Evolutionary conservation across 371 early-diverging fungal genomes (phyloP).

Genomic region (Mucor racemosus): DNA sequence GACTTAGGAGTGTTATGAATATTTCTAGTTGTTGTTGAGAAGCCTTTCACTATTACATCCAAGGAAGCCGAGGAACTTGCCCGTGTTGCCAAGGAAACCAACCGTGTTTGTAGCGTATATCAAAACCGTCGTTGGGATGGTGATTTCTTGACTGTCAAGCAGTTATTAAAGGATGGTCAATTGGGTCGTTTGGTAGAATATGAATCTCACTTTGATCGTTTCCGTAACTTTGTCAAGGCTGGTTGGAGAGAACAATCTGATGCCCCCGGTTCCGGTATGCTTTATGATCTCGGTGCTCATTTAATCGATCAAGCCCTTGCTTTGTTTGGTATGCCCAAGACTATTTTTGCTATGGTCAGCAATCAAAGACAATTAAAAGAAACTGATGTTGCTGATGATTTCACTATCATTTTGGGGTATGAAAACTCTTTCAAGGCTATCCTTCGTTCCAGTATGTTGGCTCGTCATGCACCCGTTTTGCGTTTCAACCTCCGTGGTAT

Average conservation of each 20-base stretch:
- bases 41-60: constrained; percentile 75
- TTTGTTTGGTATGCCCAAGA: constrained; percentile 73
- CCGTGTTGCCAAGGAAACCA: constrained; percentile 58
- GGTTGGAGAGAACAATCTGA: constrained; percentile 76
- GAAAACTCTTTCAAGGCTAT: constrained; percentile 62
- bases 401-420: constrained; percentile 68
- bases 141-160: constrained; percentile 77
- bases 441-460: constrained; percentile 74
- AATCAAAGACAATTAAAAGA: constrained; percentile 72
- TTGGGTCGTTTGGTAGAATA: constrained; percentile 75
- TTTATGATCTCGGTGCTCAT: constrained; percentile 81
- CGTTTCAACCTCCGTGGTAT: constrained; percentile 75
- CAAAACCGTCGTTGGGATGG: constrained; percentile 87
- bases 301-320: constrained; percentile 77
- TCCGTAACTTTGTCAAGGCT: constrained; percentile 70
- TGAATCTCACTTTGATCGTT: constrained; percentile 79
- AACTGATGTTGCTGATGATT: constrained; percentile 64
- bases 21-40: constrained; percentile 69
- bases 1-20: neutral
- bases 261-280: constrained; percentile 70
- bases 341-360: constrained; percentile 62
- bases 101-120: constrained; percentile 70
- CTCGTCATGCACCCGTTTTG: constrained; percentile 65
- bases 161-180: constrained; percentile 54
- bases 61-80: constrained; percentile 64